A percentile compares a stretch with the other conserved stretches of the same genome.
phyloP scores from a whole-genome alignment of 495 filamentous ascomycete species.

The Lophiotrema nucula region DNA sequence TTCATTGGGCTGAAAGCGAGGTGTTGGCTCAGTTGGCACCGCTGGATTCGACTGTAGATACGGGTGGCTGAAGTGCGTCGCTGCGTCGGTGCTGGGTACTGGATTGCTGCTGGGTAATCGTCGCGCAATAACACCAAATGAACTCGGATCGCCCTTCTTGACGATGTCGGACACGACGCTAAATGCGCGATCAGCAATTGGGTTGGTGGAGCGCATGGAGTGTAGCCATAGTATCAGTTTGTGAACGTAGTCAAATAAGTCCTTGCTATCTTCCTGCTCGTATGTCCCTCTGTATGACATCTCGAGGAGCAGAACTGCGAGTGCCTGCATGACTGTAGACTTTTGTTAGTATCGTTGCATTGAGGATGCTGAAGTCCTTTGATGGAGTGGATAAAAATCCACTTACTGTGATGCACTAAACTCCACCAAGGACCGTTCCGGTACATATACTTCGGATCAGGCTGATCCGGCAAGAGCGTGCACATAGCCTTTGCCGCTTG shows the following conservation, averaged over 20 bases:
- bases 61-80: too few relatives aligned
- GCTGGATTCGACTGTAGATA: too few relatives aligned
- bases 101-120: too few relatives aligned
- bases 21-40: too few relatives aligned
- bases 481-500: constrained; percentile 3
- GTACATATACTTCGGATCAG: constrained; percentile 2
- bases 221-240: constrained; percentile 19
- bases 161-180: constrained; percentile 1
- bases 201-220: background rate
- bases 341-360: too few relatives aligned
- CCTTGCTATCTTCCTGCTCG: background rate
- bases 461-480: background rate
- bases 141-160: too few relatives aligned
- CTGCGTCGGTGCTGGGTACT: too few relatives aligned
- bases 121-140: too few relatives aligned
- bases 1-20: too few relatives aligned
- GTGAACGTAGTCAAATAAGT: background rate
- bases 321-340: constrained; percentile 29
- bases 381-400: too few relatives aligned
- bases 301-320: constrained; percentile 25
- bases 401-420: constrained; percentile 23
- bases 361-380: too few relatives aligned
- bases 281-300: constrained; percentile 1
- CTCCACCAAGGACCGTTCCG: constrained; percentile 19
- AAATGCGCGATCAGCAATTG: background rate